Evolutionary conservation across 768 basidiomycete genomes (phyloP).

Genomic region (Chalciporus sphaerocephalus): DNA sequence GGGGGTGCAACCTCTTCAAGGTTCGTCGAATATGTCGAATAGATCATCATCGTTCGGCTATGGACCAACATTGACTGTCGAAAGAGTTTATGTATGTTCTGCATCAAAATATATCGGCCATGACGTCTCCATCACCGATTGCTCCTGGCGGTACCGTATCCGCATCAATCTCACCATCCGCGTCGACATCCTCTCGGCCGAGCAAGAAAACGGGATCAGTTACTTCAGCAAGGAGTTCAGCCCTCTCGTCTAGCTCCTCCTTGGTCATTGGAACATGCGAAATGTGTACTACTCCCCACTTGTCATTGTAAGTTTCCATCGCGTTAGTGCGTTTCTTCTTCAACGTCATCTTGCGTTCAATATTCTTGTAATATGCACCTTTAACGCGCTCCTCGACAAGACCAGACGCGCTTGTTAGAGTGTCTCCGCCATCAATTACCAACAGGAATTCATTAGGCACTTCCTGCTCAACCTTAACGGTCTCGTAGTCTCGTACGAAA

Average conservation of each 20-base stretch:
- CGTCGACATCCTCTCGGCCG: conserved; percentile 45
- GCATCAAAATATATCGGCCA: conserved; percentile 34
- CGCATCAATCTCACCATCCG: conserved; percentile 51
- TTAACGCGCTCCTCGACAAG: conserved; percentile 41
- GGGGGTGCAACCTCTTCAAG: too few relatives aligned
- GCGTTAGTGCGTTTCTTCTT: conserved; percentile 84
- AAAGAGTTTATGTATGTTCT: conserved; percentile 2
- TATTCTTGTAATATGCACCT: conserved; percentile 87
- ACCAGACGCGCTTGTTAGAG: conserved; percentile 33
- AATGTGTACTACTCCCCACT: conserved; percentile 78
- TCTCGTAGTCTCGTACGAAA: conserved; percentile 82
- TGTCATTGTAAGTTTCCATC: conserved; percentile 66
- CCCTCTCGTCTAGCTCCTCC: conserved; percentile 75
- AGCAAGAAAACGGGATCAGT: conserved; percentile 60
- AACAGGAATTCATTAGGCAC: conserved; percentile 81
- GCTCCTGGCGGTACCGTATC: conserved; percentile 43
- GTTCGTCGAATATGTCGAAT: too few relatives aligned
- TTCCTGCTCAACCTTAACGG: conserved; percentile 81
- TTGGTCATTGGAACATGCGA: conserved; percentile 65
- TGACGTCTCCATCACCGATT: conserved; percentile 37
- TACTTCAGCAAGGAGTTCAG: conserved; percentile 74
- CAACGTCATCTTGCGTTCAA: conserved; percentile 81
- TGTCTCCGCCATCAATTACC: conserved; percentile 61
- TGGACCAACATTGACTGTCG: neutral
- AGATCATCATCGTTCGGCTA: too few relatives aligned